phyloP scores from a whole-genome alignment of 192 early-diverging fungal species.

The Phycomyces nitens region DNA sequence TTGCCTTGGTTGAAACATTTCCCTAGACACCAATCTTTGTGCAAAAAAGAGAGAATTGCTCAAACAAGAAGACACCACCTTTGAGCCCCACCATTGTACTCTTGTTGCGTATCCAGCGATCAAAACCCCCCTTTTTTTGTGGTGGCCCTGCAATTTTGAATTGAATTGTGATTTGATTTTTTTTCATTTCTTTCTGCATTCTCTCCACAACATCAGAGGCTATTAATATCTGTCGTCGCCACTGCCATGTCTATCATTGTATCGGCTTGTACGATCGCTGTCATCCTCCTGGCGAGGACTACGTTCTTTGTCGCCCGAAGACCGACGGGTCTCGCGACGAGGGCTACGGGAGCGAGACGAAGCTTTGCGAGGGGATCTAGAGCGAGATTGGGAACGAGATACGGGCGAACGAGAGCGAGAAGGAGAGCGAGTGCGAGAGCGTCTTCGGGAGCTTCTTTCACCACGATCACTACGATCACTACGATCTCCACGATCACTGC shows the following conservation, averaged over 20 bases:
- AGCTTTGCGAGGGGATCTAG: constrained; percentile 3
- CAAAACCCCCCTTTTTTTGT: no score
- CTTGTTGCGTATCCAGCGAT: no score
- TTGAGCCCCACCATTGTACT: no score
- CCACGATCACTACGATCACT: neutral
- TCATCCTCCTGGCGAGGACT: constrained; percentile 2
- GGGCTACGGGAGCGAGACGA: constrained; percentile 11
- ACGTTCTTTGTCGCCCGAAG: neutral
- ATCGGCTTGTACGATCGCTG: neutral
- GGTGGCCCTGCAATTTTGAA: no score
- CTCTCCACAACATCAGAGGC: neutral
- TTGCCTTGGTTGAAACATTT: no score
- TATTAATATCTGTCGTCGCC: constrained; percentile 6
- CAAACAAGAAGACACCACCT: no score
- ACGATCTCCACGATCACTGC: neutral
- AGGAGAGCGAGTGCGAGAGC: neutral
- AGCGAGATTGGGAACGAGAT: constrained; percentile 4
- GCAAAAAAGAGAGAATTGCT: no score
- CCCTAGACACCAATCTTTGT: no score
- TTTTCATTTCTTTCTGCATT: neutral
- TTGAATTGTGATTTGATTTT: neutral
- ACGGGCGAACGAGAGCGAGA: constrained; percentile 5
- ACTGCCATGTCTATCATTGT: constrained; percentile 4
- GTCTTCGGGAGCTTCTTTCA: constrained; percentile 9
- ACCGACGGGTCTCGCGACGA: constrained; percentile 4